These are phyloP conservation scores for Aureobasidium namibiae DNA, from an alignment of 2,329 filamentous ascomycete species.

Conservation along the genomic window DNA sequence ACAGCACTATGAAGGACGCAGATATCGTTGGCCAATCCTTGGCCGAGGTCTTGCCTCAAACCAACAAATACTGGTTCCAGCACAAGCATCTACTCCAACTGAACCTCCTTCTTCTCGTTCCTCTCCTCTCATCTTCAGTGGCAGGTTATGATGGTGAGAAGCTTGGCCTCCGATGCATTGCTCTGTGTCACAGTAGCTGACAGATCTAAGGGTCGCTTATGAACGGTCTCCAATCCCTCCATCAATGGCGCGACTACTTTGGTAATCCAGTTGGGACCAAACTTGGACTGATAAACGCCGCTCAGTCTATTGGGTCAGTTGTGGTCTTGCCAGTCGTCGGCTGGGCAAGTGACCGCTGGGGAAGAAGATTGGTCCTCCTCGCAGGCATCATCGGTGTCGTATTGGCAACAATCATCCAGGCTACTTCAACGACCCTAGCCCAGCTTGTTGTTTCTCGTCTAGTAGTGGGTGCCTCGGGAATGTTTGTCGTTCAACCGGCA, in stretches of 20 bases:
- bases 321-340: constrained; percentile 31
- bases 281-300: constrained; percentile 32
- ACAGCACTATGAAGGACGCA: constrained; percentile 20
- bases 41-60: constrained; percentile 34
- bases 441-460: constrained; percentile 31
- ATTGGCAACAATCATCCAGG: constrained; percentile 28
- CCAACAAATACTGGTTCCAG: constrained; percentile 35
- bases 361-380: constrained; percentile 33
- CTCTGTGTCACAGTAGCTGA: not conserved
- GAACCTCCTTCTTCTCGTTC: constrained; percentile 37
- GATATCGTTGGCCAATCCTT: constrained; percentile 25
- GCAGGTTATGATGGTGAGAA: constrained; percentile 38
- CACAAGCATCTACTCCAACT: constrained; percentile 36
- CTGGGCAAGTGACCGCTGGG: constrained; percentile 32
- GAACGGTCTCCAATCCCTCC: constrained; percentile 38
- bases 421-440: constrained; percentile 19
- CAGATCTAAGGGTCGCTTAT: constrained; percentile 27
- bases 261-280: constrained; percentile 29
- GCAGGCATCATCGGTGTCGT: constrained; percentile 29
- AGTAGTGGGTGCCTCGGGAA: constrained; percentile 30
- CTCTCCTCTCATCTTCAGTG: constrained; percentile 35
- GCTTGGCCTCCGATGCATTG: not conserved
- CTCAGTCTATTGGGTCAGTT: constrained; percentile 34
- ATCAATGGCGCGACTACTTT: constrained; percentile 36
- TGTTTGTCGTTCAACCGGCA: constrained; percentile 23